Conservation (phyloP, 371 early-diverging fungal species). For the Mortierella sp. region DNA sequence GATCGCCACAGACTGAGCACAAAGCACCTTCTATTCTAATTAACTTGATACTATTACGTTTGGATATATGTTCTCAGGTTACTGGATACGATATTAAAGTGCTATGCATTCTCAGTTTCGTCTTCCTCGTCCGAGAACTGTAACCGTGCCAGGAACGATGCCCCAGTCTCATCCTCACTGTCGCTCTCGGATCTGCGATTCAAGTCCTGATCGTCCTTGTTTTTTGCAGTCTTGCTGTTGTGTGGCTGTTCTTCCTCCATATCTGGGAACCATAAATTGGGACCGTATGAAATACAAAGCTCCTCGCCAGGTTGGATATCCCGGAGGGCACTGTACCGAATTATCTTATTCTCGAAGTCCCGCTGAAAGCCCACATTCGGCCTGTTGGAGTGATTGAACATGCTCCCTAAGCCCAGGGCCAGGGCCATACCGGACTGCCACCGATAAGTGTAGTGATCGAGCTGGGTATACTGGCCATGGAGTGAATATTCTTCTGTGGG, state of each 20-base stretch:
- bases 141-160: constrained; percentile 25
- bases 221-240: neutral
- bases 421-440: constrained; percentile 75
- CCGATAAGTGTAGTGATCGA: constrained; percentile 78
- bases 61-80: too few species aligned
- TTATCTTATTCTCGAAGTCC: constrained; percentile 64
- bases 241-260: constrained; percentile 30
- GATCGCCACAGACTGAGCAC: too few species aligned
- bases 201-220: neutral
- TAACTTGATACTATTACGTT: too few species aligned
- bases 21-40: too few species aligned
- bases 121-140: constrained; percentile 29
- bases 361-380: constrained; percentile 76
- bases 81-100: neutral
- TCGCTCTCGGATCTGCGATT: neutral
- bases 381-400: constrained; percentile 72
- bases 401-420: constrained; percentile 76
- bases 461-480: constrained; percentile 69
- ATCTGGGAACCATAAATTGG: constrained; percentile 75
- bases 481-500: constrained; percentile 63
- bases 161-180: constrained; percentile 30
- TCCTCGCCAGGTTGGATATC: constrained; percentile 70
- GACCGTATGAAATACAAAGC: constrained; percentile 77
- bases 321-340: constrained; percentile 67
- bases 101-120: constrained; percentile 1